Evolutionary conservation across 192 early-diverging fungal genomes (phyloP), one percentile per base, ranked within the genome.

Genomic region (Backusella westeae): DNA sequence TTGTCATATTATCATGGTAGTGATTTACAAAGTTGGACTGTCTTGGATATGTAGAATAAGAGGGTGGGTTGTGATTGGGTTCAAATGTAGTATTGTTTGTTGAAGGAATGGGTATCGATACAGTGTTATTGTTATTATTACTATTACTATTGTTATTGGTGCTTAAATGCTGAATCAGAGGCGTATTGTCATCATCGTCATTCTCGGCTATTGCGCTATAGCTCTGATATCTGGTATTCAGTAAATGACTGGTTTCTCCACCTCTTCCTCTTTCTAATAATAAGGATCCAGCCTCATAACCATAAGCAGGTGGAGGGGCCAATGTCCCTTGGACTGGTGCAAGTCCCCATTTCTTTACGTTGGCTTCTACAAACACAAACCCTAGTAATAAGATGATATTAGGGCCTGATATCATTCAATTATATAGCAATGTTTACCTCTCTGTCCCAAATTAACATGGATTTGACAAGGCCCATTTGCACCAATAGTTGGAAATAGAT

Each of bases 271-370:
- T 71, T 23, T 44, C 70, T 39, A 71, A 49, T 71, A 71, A 71
- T 49, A 71, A 44, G 44, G 42, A 49, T 49, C 44, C 70, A 49
- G 42, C 44, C 44, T 93, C 88, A 41, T 85, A 86, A 9, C 93
- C 93, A 78, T 94, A 94, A 8, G 91, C 85, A 34, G 93, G 93
- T 36, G 93, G 93, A 38, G 93, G 93, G 41, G 83, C 83, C 38
- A 89, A 75, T 1, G 91, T 84, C 67, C 93, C 93, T 77, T 90
- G 87, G 7, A 89, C 80, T 6, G 92, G 91, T 1, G 91, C 92
- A n/a, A 94, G 78, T 0, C 92, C 92, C 92, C 92, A 94, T 65
- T 91, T 90, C 83, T 94, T 94, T 36, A 94, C 92, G 74, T 94
- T 94, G 49, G 93, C 93, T 73, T 94, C 93, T 12, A 94, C 88